phyloP scores from a whole-genome alignment of 179 eudicot genomes.

The Patellifolia procumbens region DNA sequence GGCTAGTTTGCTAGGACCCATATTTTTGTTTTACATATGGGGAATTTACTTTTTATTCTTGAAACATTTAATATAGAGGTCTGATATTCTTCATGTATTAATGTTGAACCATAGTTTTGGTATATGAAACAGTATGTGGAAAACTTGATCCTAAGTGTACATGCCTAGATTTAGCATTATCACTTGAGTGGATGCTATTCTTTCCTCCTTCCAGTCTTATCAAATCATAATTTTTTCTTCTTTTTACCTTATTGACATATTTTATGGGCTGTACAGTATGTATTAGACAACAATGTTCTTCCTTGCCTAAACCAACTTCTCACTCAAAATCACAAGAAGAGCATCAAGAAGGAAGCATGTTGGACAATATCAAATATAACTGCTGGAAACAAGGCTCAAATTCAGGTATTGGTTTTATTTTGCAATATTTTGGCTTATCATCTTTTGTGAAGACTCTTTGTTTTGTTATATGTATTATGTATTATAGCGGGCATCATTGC shows the following conservation, averaged over 20 bases:
- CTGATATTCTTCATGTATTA: background rate
- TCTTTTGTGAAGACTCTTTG: background rate
- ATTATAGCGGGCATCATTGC: background rate
- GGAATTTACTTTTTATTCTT: background rate
- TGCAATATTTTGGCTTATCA: background rate
- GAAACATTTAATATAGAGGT: background rate
- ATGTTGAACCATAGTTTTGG: background rate
- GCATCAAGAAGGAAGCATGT: constrained; percentile 83
- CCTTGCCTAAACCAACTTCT: constrained; percentile 62
- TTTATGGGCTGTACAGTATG: constrained; percentile 41
- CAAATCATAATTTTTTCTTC: background rate
- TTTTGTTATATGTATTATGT: background rate
- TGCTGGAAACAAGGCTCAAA: constrained; percentile 70
- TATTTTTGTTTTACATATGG: background rate
- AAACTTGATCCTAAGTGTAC: background rate
- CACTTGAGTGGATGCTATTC: background rate
- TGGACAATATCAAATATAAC: constrained; percentile 84
- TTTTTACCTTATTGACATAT: background rate
- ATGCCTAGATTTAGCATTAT: background rate
- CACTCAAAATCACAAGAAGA: constrained; percentile 63
- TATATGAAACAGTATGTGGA: background rate
- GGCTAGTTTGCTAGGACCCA: background rate
- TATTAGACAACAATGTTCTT: constrained; percentile 61
- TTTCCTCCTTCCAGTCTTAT: background rate
- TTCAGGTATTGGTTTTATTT: constrained; percentile 47